Base-by-base conservation (phyloP, 176 grass and related monocot genomes). In the Zizania latifolia region DNA sequence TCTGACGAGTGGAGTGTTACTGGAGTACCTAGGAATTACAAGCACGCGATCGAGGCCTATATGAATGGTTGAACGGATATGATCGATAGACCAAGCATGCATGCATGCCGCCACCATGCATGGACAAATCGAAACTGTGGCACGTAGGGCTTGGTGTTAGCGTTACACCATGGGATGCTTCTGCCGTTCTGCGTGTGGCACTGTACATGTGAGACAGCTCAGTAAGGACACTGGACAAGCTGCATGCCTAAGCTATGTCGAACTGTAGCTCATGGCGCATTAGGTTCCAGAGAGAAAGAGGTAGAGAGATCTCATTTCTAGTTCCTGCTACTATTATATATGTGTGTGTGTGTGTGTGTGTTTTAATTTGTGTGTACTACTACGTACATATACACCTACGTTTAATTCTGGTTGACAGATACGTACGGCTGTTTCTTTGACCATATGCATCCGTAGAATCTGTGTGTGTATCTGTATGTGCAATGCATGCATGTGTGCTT, bases 161-260 rank as follows among this genome's bases (percentile, higher is more conserved):
- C 32, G 13, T 19, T 63, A 40, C 62, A 59, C 50, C 35, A 45
- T 58, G 37, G 54, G 65, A 50, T 50, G 40, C 55, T 76, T 62
- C 38, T 70, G 33, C 66, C 30, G 41, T 76, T 62, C 38, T 70
- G 33, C 66, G 44, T 56, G 57, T 27, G 57, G 19, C 27, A 28
- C 27, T 45, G 73, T 82, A 35, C 51, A 54, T 77, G 43, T 53
- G 75, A 78, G 31, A 41, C 58, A 36, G 14, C n/a, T 64, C 14
- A 15, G 33, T 84, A 83, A 55, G 39, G 81, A 84, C 65, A 51
- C 37, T 46, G 26, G 26, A 75, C 75, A 63, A 71, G 2, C 74
- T 63, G 74, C n/a, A n/a, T n/a, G n/a, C 65, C 65, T 44, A 78
- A 35, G 17, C 55, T 41, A 24, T 12, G 37, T 32, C 39, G 0